Evolutionary conservation across 805 yeast genomes (phyloP), one percentile per base, ranked within the genome.

Genomic region (Saccharomycodes ludwigii): DNA sequence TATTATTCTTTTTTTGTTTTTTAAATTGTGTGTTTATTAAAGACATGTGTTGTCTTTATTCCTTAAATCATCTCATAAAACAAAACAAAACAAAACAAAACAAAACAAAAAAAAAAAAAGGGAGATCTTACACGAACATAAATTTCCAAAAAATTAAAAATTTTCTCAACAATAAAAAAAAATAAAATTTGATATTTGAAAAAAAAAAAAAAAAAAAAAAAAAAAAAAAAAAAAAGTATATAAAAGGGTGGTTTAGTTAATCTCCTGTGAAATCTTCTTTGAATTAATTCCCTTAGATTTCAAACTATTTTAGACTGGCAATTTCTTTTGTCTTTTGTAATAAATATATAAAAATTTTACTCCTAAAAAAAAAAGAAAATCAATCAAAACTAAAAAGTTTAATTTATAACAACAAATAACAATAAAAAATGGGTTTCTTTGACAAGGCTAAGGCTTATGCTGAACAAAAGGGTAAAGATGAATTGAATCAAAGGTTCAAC

Each of bases 391-490:
- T n/a, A n/a, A n/a, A n/a, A n/a, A n/a, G n/a, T n/a, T n/a, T n/a
- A 9, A 29, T 18, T 18, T 10, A 8, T 13, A 18, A 15, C 17
- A n/a, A 32, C 8, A n/a, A 25, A 9, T 11, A 19, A 10, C 4
- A 28, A 23, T 24, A 24, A 36, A 46, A 21, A 40, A 61, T 61
- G 67, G 69, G 69, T 36, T 48, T 64, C 33, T 59, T 65, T 41
- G 68, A 63, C 40, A 50, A 46, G 33, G 64, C 59, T 26, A 63
- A 58, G 46, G 54, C 60, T 18, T 53, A 53, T 31, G 50, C 58
- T 25, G 36, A 39, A 26, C 41, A 42, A 29, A 37, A 43, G 12
- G 29, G 21, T 14, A 27, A 8, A 9, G 31, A 23, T 6, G 16
- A 31, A 21, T 31, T 24, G 26, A 34, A 39, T 31, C 36, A 37